Conservation (phyloP, 1,284 basidiomycete species). For the Irpex lacteus region DNA sequence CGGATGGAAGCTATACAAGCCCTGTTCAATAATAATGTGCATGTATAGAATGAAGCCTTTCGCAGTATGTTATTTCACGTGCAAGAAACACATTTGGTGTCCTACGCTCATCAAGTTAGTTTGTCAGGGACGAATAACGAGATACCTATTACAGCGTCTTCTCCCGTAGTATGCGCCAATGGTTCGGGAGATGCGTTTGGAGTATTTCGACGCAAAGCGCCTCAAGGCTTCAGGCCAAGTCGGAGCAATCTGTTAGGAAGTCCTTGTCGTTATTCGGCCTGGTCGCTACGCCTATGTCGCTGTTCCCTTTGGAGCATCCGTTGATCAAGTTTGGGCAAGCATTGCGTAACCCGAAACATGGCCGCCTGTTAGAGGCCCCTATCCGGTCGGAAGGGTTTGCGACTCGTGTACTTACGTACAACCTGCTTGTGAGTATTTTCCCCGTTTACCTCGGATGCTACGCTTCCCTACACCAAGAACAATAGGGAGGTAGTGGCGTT, state of each 20-base stretch:
- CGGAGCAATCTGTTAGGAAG: neutral
- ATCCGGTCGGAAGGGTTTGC: neutral
- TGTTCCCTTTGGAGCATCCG: too few species aligned
- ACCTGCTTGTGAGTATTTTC: too few species aligned
- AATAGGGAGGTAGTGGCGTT: too few species aligned
- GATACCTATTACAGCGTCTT: neutral
- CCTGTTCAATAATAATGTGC: neutral
- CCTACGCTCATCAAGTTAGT: neutral
- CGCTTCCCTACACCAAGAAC: too few species aligned
- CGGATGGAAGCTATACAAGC: neutral
- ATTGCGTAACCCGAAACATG: neutral
- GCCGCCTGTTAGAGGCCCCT: neutral
- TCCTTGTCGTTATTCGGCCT: neutral
- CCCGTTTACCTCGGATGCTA: too few species aligned
- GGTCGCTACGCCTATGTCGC: too few species aligned
- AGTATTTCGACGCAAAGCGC: neutral
- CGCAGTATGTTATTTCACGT: neutral
- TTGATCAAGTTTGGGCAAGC: neutral
- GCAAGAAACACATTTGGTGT: too few species aligned
- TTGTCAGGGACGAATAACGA: neutral
- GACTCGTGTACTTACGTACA: too few species aligned
- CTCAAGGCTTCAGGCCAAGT: neutral
- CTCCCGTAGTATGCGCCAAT: constrained; percentile 1
- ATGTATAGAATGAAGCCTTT: too few species aligned
- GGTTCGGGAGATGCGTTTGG: neutral